Conservation (phyloP, 805 yeast genomes). For the Barnettozyma botsteinii region DNA sequence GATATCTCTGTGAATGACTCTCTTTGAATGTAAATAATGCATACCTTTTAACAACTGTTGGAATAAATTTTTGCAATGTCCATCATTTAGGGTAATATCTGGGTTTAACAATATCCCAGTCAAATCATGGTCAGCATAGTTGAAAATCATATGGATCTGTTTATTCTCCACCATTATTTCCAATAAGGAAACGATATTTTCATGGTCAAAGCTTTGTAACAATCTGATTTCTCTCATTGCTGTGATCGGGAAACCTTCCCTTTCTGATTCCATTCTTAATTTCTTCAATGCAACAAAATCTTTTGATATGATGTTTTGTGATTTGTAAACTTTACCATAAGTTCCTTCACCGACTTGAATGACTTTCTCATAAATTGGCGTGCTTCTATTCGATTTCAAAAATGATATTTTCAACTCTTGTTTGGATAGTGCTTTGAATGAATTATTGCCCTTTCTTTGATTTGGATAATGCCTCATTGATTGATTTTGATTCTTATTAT, state of each 20-base stretch:
- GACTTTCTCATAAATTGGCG: constrained; percentile 52
- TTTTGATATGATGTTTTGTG: constrained; percentile 61
- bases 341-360: constrained; percentile 98
- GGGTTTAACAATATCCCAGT: constrained; percentile 83
- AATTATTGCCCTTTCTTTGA: not conserved
- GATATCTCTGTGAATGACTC: constrained; percentile 74
- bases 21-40: constrained; percentile 58
- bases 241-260: constrained; percentile 95
- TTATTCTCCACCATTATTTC: constrained; percentile 84
- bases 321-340: constrained; percentile 93
- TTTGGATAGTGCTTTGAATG: not conserved
- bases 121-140: constrained; percentile 89
- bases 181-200: constrained; percentile 69
- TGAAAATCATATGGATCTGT: constrained; percentile 83
- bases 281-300: constrained; percentile 82
- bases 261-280: constrained; percentile 75
- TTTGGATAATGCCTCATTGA: not conserved
- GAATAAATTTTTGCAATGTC: constrained; percentile 62
- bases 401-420: constrained; percentile 14
- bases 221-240: constrained; percentile 88
- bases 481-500: not conserved
- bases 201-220: constrained; percentile 76
- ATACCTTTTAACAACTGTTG: constrained; percentile 64
- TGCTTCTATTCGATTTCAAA: constrained; percentile 20
- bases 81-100: constrained; percentile 51